Conservation (phyloP, 371 early-diverging fungal genomes). For the Mortierella polycephala region DNA sequence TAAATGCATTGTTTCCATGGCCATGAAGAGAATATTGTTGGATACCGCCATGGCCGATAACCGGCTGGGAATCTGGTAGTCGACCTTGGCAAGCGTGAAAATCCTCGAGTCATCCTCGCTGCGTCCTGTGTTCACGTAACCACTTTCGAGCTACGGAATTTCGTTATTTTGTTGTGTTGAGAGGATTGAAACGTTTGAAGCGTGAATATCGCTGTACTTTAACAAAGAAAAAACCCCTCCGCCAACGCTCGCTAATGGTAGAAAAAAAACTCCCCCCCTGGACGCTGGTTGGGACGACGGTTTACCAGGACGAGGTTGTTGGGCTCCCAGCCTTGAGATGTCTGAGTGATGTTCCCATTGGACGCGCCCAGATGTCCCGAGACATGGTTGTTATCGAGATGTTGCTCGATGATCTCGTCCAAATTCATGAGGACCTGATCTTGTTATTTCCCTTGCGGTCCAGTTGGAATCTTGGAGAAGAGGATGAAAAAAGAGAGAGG, state of each 20-base stretch:
- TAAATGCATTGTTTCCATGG: constrained; percentile 71
- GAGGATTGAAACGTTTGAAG: not conserved
- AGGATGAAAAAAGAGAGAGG: no score
- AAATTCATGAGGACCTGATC: constrained; percentile 39
- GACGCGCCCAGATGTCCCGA: constrained; percentile 20
- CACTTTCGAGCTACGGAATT: constrained; percentile 60
- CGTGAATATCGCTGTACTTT: not conserved
- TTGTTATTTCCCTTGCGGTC: not conserved
- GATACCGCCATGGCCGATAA: constrained; percentile 79
- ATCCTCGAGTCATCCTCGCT: constrained; percentile 64
- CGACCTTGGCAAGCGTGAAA: constrained; percentile 84
- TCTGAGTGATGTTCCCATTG: constrained; percentile 36
- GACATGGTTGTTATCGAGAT: constrained; percentile 25
- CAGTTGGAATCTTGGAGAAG: no score
- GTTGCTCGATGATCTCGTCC: constrained; percentile 53
- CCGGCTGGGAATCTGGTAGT: constrained; percentile 79
- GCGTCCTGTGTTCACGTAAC: constrained; percentile 63
- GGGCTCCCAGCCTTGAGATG: constrained; percentile 55
- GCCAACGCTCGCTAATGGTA: not conserved
- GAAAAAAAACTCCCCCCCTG: no score
- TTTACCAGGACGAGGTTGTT: constrained; percentile 50
- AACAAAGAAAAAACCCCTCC: not conserved
- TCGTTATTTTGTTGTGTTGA: no score
- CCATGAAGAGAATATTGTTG: constrained; percentile 82
- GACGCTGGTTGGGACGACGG: no score